These are phyloP conservation scores for Solanum medicagineum DNA, from an alignment of 257 asterid species.

Conservation along the genomic window DNA sequence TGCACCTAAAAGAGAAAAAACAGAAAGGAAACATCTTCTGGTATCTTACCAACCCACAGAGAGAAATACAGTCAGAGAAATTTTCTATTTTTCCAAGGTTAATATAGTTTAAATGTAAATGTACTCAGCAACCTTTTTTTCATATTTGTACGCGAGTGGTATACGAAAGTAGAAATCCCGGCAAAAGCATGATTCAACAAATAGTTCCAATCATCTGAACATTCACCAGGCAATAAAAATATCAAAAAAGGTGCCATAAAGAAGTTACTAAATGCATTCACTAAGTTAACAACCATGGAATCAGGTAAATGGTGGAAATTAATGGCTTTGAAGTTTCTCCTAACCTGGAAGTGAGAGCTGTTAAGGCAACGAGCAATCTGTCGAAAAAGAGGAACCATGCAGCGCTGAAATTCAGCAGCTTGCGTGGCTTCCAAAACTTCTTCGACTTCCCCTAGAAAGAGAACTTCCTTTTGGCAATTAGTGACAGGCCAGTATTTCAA, in stretches of 20 bases:
- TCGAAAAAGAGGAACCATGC: slow-evolving; percentile 67
- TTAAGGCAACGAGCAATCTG: slow-evolving; percentile 61
- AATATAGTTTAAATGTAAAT: background rate
- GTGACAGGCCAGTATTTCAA: slow-evolving; percentile 77
- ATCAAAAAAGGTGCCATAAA: background rate
- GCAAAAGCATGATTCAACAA: background rate
- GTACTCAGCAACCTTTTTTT: background rate
- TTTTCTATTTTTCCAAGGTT: background rate
- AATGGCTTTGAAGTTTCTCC: background rate
- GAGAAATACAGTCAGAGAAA: background rate
- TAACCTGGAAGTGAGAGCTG: slow-evolving; percentile 82
- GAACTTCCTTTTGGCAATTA: slow-evolving; percentile 74
- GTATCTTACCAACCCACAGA: background rate
- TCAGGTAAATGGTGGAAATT: background rate
- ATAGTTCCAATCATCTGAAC: background rate
- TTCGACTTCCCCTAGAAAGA: slow-evolving; percentile 70
- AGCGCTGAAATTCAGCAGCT: slow-evolving; percentile 52
- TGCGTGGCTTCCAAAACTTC: slow-evolving; percentile 74
- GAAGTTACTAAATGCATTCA: background rate
- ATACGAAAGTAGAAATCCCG: background rate
- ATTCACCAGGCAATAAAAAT: background rate
- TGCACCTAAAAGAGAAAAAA: background rate
- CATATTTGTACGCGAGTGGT: background rate
- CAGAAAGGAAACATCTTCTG: background rate
- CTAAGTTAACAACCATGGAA: background rate